Evolutionary conservation across 2,329 filamentous ascomycete genomes (phyloP).

Genomic region (Elsinoe arachidis): DNA sequence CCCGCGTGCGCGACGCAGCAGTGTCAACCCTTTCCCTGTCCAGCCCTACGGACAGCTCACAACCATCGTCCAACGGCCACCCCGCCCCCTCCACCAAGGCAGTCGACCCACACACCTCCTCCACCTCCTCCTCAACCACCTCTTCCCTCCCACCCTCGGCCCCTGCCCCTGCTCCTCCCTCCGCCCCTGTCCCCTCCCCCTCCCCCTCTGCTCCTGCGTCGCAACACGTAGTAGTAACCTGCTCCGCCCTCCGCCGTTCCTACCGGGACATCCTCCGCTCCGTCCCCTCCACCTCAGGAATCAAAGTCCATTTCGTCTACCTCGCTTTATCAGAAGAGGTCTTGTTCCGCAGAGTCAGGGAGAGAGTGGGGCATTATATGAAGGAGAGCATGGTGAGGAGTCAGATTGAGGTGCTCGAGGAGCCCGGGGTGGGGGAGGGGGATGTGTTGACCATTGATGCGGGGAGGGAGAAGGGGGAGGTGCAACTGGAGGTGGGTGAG

Average conservation of each 20-base stretch:
- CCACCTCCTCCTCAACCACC: constrained; percentile 13
- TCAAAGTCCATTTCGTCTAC: constrained; percentile 78
- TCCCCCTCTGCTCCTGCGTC: constrained; percentile 20
- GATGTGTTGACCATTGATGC: constrained; percentile 42
- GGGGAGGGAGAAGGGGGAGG: constrained; percentile 32
- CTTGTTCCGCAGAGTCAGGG: constrained; percentile 64
- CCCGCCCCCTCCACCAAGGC: background rate
- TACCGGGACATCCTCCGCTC: constrained; percentile 66
- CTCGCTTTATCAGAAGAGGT: constrained; percentile 68
- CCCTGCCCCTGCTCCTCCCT: too few species aligned
- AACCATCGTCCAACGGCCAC: background rate
- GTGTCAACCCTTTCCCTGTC: constrained; percentile 26
- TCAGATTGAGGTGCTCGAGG: constrained; percentile 82
- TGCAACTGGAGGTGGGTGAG: constrained; percentile 31
- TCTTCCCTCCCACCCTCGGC: constrained; percentile 16
- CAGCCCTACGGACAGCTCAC: constrained; percentile 14
- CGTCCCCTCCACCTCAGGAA: constrained; percentile 37
- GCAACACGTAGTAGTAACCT: constrained; percentile 78
- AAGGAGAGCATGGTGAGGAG: constrained; percentile 90
- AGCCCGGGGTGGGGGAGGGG: constrained; percentile 53
- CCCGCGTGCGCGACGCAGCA: constrained; percentile 39
- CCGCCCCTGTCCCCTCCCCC: too few species aligned
- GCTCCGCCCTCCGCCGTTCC: constrained; percentile 91
- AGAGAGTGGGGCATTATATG: constrained; percentile 85
- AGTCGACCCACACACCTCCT: constrained; percentile 13